phyloP scores from a whole-genome alignment of 495 filamentous ascomycete species.

The Thozetella sp. region DNA sequence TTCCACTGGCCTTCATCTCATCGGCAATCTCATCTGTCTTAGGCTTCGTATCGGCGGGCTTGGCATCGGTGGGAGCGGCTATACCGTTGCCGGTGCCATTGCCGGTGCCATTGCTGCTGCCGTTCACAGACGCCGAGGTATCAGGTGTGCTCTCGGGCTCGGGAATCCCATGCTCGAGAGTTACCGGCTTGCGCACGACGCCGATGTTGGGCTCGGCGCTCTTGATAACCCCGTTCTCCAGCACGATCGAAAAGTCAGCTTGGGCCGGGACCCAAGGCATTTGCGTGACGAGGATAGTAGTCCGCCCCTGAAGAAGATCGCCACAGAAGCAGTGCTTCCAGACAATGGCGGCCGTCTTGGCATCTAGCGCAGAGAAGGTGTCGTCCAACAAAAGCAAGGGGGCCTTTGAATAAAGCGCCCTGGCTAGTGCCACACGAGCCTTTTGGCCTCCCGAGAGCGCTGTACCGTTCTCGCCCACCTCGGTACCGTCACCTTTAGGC shows the following conservation, averaged over 20 bases:
- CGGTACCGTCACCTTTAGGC: constrained; percentile 51
- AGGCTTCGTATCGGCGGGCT: neutral
- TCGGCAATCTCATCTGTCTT: constrained; percentile 13
- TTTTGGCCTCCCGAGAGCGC: constrained; percentile 73
- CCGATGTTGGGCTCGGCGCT: constrained; percentile 33
- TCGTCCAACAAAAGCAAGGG: constrained; percentile 69
- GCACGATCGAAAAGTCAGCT: constrained; percentile 38
- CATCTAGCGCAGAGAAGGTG: constrained; percentile 64
- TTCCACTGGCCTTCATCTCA: constrained; percentile 26
- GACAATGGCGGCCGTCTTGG: constrained; percentile 48
- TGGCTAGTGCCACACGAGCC: constrained; percentile 68
- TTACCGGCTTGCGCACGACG: constrained; percentile 30
- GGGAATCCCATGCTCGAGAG: constrained; percentile 1
- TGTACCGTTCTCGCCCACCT: constrained; percentile 69
- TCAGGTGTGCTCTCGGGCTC: too few relatives aligned
- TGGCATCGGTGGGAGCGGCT: constrained; percentile 7
- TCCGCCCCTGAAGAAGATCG: constrained; percentile 40
- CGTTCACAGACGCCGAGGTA: too few relatives aligned
- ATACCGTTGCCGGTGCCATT: constrained; percentile 4
- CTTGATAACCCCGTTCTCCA: constrained; percentile 41
- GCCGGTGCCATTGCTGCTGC: too few relatives aligned
- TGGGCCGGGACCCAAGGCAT: constrained; percentile 46
- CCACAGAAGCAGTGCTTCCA: constrained; percentile 55
- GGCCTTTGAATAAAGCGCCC: constrained; percentile 69
- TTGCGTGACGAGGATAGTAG: constrained; percentile 38